Evolutionary conservation across 2,329 filamentous ascomycete species (phyloP).

Genomic region (Meredithiella fracta): DNA sequence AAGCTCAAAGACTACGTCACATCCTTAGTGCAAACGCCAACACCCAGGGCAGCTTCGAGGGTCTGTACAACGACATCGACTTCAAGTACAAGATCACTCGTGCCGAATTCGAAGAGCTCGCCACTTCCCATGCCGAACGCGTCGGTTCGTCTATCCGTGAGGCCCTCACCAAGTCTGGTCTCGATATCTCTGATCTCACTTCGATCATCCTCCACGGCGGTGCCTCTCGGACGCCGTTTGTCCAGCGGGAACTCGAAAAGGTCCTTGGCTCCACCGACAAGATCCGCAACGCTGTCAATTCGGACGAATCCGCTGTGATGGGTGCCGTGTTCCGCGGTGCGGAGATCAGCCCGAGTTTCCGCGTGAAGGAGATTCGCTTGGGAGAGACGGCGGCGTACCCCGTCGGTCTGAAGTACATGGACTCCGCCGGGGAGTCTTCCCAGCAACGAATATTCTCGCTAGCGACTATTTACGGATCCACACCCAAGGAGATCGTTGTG

Average conservation of each 20-base stretch:
- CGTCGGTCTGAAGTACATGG: constrained; percentile 58
- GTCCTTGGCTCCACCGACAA: constrained; percentile 57
- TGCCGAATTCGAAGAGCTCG: constrained; percentile 64
- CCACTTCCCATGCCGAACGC: constrained; percentile 48
- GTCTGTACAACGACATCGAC: constrained; percentile 77
- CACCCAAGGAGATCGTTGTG: constrained; percentile 71
- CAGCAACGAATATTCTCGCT: constrained; percentile 73
- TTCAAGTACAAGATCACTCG: constrained; percentile 83
- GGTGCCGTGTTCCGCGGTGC: constrained; percentile 91
- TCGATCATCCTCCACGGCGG: constrained; percentile 91
- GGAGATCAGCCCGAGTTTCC: constrained; percentile 82
- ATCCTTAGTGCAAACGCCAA: constrained; percentile 86
- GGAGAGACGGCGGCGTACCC: constrained; percentile 62
- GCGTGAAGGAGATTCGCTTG: constrained; percentile 87
- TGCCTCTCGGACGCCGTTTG: constrained; percentile 77
- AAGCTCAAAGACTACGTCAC: constrained; percentile 73
- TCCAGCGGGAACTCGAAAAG: constrained; percentile 75
- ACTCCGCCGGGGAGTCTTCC: constrained; percentile 50
- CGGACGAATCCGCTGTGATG: constrained; percentile 90
- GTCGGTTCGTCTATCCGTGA: constrained; percentile 54
- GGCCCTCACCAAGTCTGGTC: constrained; percentile 55
- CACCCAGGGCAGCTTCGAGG: constrained; percentile 66
- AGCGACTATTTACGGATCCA: constrained; percentile 55
- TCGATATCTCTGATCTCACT: constrained; percentile 61
- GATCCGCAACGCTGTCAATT: constrained; percentile 85